phyloP scores from a whole-genome alignment of 441 rosid genomes.

The Corymbia calophylla region DNA sequence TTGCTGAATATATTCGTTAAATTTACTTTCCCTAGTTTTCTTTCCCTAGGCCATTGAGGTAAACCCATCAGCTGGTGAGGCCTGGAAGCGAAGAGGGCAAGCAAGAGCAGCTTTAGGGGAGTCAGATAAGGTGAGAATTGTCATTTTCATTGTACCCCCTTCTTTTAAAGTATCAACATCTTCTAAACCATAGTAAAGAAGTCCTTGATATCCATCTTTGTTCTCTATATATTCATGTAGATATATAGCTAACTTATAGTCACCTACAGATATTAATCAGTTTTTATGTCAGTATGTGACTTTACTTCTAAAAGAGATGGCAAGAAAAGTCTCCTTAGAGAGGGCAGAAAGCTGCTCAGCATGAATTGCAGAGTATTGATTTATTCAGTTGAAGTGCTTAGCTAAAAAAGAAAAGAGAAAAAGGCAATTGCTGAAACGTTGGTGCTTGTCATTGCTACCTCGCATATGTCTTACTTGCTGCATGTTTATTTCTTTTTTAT shows the following conservation, averaged over 20 bases:
- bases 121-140: slow-evolving; percentile 59
- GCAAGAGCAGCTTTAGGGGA: slow-evolving; percentile 98
- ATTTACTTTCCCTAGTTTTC: not conserved
- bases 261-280: not conserved
- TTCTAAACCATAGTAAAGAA: not conserved
- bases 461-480: not conserved
- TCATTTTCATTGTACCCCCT: slow-evolving; percentile 2
- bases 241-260: not conserved
- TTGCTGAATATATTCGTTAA: not conserved
- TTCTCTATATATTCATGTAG: not conserved
- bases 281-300: not conserved
- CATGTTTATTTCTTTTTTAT: slow-evolving; percentile 14
- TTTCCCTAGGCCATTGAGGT: slow-evolving; percentile 72
- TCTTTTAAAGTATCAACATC: not conserved
- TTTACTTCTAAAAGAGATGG: not conserved
- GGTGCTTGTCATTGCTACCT: not conserved
- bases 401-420: not conserved
- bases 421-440: not conserved
- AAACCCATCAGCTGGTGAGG: slow-evolving; percentile 95
- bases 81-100: slow-evolving; percentile 99
- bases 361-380: not conserved
- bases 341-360: not conserved
- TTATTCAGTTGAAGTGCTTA: not conserved
- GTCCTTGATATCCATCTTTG: not conserved
- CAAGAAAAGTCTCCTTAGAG: not conserved